Conservation (phyloP, 2,329 filamentous ascomycete genomes). For the Rutstroemia sp. region DNA sequence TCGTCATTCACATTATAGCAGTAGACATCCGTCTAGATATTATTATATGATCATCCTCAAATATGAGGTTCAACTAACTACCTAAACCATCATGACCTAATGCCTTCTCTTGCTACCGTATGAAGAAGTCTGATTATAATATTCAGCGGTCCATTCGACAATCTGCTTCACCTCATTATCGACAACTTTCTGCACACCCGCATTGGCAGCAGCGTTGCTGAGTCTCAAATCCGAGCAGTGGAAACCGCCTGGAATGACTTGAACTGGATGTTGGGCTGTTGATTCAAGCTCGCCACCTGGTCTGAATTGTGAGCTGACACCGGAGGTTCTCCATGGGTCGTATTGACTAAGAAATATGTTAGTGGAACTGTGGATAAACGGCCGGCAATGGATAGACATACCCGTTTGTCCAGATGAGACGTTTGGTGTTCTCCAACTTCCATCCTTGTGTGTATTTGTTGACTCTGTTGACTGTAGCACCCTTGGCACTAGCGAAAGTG, state of each 20-base stretch:
- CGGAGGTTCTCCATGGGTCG: slow-evolving; percentile 52
- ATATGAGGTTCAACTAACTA: too few relatives aligned
- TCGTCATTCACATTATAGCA: too few relatives aligned
- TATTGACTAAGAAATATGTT: slow-evolving; percentile 33
- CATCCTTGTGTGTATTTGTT: slow-evolving; percentile 52
- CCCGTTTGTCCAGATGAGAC: slow-evolving; percentile 52
- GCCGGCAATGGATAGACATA: slow-evolving; percentile 16
- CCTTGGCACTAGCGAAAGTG: slow-evolving; percentile 40
- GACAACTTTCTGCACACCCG: slow-evolving; percentile 40
- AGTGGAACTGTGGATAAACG: background rate
- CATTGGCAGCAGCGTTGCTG: slow-evolving; percentile 39
- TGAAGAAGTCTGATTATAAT: slow-evolving; percentile 13
- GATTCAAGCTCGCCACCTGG: slow-evolving; percentile 46
- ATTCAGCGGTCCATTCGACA: slow-evolving; percentile 47
- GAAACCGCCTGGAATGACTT: slow-evolving; percentile 44
- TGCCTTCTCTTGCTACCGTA: background rate
- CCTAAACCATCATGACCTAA: too few relatives aligned
- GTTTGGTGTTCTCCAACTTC: slow-evolving; percentile 41
- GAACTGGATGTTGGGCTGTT: slow-evolving; percentile 40
- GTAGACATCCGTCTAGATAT: too few relatives aligned
- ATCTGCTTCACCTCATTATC: slow-evolving; percentile 43
- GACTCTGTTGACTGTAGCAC: slow-evolving; percentile 40
- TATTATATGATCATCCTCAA: too few relatives aligned
- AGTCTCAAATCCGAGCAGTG: slow-evolving; percentile 49
- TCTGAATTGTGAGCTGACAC: slow-evolving; percentile 44